These are phyloP conservation scores for Microcyclospora tardicrescens DNA, from an alignment of 2,329 filamentous ascomycete species.

Conservation along the genomic window DNA sequence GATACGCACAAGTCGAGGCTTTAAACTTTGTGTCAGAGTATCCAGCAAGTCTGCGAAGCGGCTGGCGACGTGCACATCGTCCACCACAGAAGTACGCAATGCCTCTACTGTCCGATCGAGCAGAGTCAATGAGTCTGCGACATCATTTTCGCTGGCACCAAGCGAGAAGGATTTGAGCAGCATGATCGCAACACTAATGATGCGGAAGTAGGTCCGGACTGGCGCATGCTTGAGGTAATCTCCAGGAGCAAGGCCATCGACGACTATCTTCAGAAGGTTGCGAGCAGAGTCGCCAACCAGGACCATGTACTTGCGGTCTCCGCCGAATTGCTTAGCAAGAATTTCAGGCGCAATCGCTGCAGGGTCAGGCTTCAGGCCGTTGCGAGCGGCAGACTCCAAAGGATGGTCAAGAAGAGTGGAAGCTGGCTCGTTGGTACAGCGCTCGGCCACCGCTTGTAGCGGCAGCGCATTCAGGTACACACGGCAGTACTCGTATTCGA, in stretches of 20 bases:
- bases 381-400: conserved; percentile 19
- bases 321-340: conserved; percentile 39
- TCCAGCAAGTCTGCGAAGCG: conserved; percentile 74
- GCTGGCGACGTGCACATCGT: conserved; percentile 75
- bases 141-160: conserved; percentile 64
- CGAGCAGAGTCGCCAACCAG: conserved; percentile 67
- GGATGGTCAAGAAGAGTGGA: conserved; percentile 19
- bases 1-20: conserved; percentile 55
- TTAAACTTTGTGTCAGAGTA: conserved; percentile 59
- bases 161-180: conserved; percentile 72
- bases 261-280: conserved; percentile 63
- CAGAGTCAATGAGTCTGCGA: conserved; percentile 59
- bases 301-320: conserved; percentile 49
- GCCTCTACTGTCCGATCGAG: conserved; percentile 65
- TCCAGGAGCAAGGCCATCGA: conserved; percentile 59
- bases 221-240: conserved; percentile 72
- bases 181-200: conserved; percentile 76
- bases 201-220: conserved; percentile 73
- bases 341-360: conserved; percentile 33
- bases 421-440: conserved; percentile 65
- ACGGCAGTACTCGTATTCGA: conserved; percentile 91
- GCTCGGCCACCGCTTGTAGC: conserved; percentile 85
- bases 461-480: conserved; percentile 92
- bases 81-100: conserved; percentile 64
- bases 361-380: conserved; percentile 23